These are phyloP conservation scores for Parastagonospora avenae DNA, from an alignment of 2,329 filamentous ascomycete genomes.

Conservation along the genomic window DNA sequence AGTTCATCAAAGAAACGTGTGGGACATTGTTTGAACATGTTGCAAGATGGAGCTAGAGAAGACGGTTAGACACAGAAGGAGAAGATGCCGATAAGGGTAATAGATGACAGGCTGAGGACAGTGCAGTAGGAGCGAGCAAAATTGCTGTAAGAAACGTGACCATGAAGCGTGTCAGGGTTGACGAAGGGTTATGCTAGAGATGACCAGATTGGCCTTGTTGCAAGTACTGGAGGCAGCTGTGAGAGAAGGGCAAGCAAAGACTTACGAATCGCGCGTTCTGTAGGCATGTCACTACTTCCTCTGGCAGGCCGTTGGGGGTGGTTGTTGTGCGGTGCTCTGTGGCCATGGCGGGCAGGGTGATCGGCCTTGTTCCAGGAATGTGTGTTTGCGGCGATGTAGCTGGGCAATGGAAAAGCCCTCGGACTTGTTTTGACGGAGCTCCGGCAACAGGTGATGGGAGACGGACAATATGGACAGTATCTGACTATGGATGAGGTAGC, in stretches of 20 bases:
- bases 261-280: slow-evolving; percentile 92
- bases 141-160: too few species aligned
- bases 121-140: background rate
- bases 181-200: slow-evolving; percentile 5
- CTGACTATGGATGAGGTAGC: slow-evolving; percentile 1
- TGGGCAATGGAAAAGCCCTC: background rate
- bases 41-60: slow-evolving; percentile 82
- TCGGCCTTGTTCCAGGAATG: background rate
- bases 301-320: slow-evolving; percentile 69
- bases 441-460: too few species aligned
- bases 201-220: background rate
- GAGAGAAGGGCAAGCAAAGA: background rate
- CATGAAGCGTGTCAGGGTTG: background rate
- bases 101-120: background rate
- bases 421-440: background rate
- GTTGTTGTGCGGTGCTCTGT: slow-evolving; percentile 5
- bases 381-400: too few species aligned
- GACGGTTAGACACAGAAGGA: slow-evolving; percentile 5
- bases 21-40: slow-evolving; percentile 84
- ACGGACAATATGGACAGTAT: too few species aligned
- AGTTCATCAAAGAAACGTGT: slow-evolving; percentile 98
- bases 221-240: background rate
- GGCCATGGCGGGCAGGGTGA: slow-evolving; percentile 9
- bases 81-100: background rate
- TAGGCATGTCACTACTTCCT: slow-evolving; percentile 86